Evolutionary conservation across 2,329 filamentous ascomycete genomes (phyloP).

Genomic region (Cladosporium sp.): DNA sequence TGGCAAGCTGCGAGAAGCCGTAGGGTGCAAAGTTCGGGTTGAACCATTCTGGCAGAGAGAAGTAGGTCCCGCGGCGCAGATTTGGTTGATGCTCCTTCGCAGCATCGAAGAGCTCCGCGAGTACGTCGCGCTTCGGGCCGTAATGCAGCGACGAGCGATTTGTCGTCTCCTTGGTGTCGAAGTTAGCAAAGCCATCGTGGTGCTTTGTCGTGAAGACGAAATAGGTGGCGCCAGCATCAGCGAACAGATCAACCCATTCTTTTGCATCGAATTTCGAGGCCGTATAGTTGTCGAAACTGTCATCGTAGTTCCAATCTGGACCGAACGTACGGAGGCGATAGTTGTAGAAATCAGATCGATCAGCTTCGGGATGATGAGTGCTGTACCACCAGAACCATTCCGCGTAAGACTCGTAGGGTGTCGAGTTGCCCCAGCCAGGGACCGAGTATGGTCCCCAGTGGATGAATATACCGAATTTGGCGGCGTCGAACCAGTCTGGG

Average conservation of each 20-base stretch:
- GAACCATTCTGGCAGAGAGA: constrained; percentile 53
- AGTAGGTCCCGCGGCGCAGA: constrained; percentile 50
- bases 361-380: constrained; percentile 17
- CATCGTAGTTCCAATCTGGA: constrained; percentile 19
- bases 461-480: constrained; percentile 24
- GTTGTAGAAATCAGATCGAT: constrained; percentile 8
- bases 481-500: constrained; percentile 19
- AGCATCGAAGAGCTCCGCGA: constrained; percentile 48
- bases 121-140: constrained; percentile 44
- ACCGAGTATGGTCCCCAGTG: constrained; percentile 22
- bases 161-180: constrained; percentile 42
- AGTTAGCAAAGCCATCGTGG: constrained; percentile 51
- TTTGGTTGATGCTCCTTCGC: constrained; percentile 44
- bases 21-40: constrained; percentile 49
- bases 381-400: constrained; percentile 25
- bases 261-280: constrained; percentile 20
- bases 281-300: constrained; percentile 21
- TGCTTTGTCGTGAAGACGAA: constrained; percentile 52
- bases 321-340: constrained; percentile 11
- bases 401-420: constrained; percentile 21
- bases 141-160: constrained; percentile 46
- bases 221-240: constrained; percentile 20
- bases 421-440: constrained; percentile 19
- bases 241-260: constrained; percentile 22
- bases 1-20: constrained; percentile 28